A percentile compares a stretch with the other conserved stretches of the same genome.
These are phyloP conservation scores for Leccinum pachyderme DNA, from an alignment of 1,284 basidiomycete genomes.

Conservation along the genomic window DNA sequence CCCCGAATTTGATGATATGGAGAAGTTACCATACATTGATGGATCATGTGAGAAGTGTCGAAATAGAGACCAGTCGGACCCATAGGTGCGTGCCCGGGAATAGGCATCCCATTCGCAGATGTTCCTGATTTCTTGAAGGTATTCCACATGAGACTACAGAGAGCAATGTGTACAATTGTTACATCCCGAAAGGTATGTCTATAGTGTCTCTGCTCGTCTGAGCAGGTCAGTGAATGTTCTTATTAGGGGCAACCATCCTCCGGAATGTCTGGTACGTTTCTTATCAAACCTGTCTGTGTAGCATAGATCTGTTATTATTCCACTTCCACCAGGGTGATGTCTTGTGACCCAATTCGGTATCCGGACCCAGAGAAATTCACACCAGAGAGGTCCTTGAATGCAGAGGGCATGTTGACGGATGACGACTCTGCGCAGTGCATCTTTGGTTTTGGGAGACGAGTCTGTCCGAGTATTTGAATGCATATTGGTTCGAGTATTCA, in stretches of 20 bases:
- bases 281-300: neutral
- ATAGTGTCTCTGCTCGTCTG: neutral
- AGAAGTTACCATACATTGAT: neutral
- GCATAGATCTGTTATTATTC: neutral
- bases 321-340: neutral
- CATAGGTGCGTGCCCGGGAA: neutral
- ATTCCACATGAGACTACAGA: neutral
- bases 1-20: neutral
- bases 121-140: neutral
- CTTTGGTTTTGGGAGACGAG: neutral
- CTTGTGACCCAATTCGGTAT: neutral
- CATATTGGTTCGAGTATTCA: neutral
- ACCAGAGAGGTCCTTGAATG: neutral
- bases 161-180: neutral
- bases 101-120: neutral
- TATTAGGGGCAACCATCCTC: neutral
- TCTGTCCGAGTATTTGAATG: slow-evolving; percentile 1
- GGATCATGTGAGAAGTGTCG: neutral
- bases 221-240: neutral
- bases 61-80: neutral
- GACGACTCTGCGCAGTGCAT: neutral
- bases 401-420: neutral
- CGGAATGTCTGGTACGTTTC: neutral
- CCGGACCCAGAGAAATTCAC: neutral
- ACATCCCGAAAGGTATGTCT: neutral